Conservation (phyloP, 352 stramenopile genomes). For the Pythium coloratum region DNA sequence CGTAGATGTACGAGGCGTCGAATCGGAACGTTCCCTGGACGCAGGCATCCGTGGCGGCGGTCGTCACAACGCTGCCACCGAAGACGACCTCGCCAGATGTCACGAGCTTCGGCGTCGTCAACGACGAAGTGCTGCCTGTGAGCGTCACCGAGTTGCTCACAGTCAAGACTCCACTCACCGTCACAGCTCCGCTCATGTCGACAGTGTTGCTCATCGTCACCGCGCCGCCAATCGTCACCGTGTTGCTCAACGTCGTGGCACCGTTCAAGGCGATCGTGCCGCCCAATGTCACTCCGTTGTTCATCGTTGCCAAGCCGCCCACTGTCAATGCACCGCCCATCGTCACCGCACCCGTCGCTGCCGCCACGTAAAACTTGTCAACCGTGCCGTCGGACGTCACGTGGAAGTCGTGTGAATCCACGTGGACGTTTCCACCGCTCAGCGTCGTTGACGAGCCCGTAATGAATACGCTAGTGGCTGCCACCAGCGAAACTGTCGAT, state of each 20-base stretch:
- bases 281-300: conserved; percentile 5
- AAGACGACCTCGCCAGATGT: conserved; percentile 23
- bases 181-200: conserved; percentile 4
- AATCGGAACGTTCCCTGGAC: conserved; percentile 22
- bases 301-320: conserved; percentile 2
- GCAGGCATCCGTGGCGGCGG: conserved; percentile 6
- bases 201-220: background rate
- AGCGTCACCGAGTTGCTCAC: conserved; percentile 3
- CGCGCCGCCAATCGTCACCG: conserved; percentile 3
- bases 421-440: conserved; percentile 40
- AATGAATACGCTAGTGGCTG: conserved; percentile 43
- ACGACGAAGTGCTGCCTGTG: conserved; percentile 3
- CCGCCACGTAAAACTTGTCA: conserved; percentile 13
- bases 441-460: conserved; percentile 43
- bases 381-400: conserved; percentile 13
- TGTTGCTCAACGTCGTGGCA: conserved; percentile 2
- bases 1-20: conserved; percentile 31
- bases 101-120: conserved; percentile 4
- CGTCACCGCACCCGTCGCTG: conserved; percentile 2
- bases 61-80: conserved; percentile 16
- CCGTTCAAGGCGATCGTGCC: background rate
- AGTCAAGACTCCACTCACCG: background rate
- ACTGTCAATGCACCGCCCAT: conserved; percentile 6
- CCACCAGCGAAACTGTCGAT: background rate
- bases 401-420: conserved; percentile 40